A percentile compares a stretch with the other conserved stretches of the same genome.
phyloP scores from a whole-genome alignment of 1,284 basidiomycete genomes.

The Puccinia coronata region DNA sequence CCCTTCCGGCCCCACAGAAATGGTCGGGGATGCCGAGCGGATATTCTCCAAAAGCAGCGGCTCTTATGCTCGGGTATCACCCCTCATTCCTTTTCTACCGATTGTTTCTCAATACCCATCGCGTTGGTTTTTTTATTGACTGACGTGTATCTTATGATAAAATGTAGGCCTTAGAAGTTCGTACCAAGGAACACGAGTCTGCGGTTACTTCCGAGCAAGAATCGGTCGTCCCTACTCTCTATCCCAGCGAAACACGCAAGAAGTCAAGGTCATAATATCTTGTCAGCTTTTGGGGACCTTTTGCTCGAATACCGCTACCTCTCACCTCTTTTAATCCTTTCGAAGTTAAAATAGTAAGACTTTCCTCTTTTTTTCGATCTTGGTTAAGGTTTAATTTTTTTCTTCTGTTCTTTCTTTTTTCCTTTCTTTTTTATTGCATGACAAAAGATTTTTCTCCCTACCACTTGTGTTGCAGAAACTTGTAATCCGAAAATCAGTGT shows the following conservation, averaged over 20 bases:
- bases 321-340: not conserved
- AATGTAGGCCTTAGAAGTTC: conserved; percentile 40
- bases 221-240: conserved; percentile 39
- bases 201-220: conserved; percentile 49
- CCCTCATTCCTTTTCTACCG: not conserved
- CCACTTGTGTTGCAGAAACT: not conserved
- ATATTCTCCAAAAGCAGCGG: conserved; percentile 49
- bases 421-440: no score
- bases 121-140: not conserved
- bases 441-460: no score
- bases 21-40: conserved; percentile 49
- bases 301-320: not conserved
- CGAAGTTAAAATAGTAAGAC: not conserved
- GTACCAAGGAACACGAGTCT: conserved; percentile 47
- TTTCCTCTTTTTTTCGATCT: not conserved
- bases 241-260: conserved; percentile 21
- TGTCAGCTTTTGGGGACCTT: not conserved
- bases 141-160: not conserved
- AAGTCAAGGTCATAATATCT: conserved; percentile 15
- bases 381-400: no score
- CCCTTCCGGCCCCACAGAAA: conserved; percentile 25
- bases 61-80: conserved; percentile 40
- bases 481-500: not conserved
- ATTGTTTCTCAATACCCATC: not conserved
- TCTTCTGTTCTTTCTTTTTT: not conserved